phyloP scores from a whole-genome alignment of 768 basidiomycete genomes.

The Kockovaella imperatae region DNA sequence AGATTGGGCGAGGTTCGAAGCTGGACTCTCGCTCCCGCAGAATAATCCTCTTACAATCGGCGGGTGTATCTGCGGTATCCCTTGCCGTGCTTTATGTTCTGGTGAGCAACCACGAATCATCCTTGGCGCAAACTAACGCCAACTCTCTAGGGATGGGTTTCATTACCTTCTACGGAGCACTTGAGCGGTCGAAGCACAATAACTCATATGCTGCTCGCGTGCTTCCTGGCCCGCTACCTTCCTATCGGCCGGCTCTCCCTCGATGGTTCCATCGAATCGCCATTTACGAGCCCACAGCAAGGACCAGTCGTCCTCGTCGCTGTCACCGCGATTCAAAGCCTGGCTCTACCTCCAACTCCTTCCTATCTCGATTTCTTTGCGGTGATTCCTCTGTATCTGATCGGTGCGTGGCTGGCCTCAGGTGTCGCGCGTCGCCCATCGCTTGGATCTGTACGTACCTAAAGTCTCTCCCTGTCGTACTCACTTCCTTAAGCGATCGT shows the following conservation, averaged over 20 bases:
- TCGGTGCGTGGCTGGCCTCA: slow-evolving; percentile 2
- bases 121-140: too few species aligned
- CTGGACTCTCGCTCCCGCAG: too few species aligned
- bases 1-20: too few species aligned
- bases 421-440: background rate
- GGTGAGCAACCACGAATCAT: too few species aligned
- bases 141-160: too few species aligned
- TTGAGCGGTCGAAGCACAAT: too few species aligned
- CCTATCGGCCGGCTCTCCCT: slow-evolving; percentile 5
- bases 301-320: slow-evolving; percentile 20
- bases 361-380: slow-evolving; percentile 17
- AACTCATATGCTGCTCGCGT: too few species aligned
- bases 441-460: background rate
- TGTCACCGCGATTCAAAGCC: slow-evolving; percentile 26
- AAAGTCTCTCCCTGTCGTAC: background rate
- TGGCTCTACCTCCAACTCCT: slow-evolving; percentile 28
- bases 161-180: too few species aligned
- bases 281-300: too few species aligned
- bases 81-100: too few species aligned
- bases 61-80: too few species aligned
- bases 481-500: background rate
- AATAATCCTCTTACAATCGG: too few species aligned
- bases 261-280: slow-evolving; percentile 13
- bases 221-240: slow-evolving; percentile 18
- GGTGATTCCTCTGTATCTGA: slow-evolving; percentile 18